Conservation (phyloP, 805 yeast species). For the Cyberlindnera samutprakarnensis region DNA sequence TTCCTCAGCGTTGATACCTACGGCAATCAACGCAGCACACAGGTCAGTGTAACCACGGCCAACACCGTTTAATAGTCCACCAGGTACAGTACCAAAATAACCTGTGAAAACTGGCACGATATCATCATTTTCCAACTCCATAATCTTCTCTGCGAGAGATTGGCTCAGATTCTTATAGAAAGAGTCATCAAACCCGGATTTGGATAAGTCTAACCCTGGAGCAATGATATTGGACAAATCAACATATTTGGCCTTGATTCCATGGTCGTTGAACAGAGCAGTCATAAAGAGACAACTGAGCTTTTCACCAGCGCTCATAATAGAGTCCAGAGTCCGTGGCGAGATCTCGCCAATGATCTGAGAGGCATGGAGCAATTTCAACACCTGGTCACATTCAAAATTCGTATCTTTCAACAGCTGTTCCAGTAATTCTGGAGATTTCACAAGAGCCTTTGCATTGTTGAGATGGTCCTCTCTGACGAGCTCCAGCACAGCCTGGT, state of each 20-base stretch:
- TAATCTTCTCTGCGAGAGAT: constrained; percentile 43
- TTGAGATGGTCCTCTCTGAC: constrained; percentile 72
- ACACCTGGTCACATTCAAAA: constrained; percentile 59
- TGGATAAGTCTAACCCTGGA: constrained; percentile 43
- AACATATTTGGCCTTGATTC: constrained; percentile 68
- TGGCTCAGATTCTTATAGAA: constrained; percentile 54
- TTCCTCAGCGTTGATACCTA: constrained; percentile 87
- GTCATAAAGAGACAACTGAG: constrained; percentile 86
- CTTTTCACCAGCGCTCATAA: constrained; percentile 93
- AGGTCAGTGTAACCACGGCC: constrained; percentile 98
- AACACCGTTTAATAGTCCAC: constrained; percentile 85
- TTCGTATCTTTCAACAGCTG: constrained; percentile 52
- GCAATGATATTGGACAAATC: constrained; percentile 75
- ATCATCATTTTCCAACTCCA: constrained; percentile 29
- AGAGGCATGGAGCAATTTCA: constrained; percentile 75
- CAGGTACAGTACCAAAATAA: constrained; percentile 93
- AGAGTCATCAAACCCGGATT: constrained; percentile 53
- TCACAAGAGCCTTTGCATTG: constrained; percentile 57
- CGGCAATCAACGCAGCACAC: constrained; percentile 95
- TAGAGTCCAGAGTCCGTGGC: constrained; percentile 77
- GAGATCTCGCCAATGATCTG: constrained; percentile 88
- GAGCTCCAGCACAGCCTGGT: constrained; percentile 48
- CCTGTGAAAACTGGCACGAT: constrained; percentile 91
- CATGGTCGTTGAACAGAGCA: constrained; percentile 73
- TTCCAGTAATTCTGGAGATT: constrained; percentile 35